Evolutionary conservation across 164 flowering plant species (phyloP), one percentile per base, ranked within the genome.

Genomic region (Liriodendron chinense): DNA sequence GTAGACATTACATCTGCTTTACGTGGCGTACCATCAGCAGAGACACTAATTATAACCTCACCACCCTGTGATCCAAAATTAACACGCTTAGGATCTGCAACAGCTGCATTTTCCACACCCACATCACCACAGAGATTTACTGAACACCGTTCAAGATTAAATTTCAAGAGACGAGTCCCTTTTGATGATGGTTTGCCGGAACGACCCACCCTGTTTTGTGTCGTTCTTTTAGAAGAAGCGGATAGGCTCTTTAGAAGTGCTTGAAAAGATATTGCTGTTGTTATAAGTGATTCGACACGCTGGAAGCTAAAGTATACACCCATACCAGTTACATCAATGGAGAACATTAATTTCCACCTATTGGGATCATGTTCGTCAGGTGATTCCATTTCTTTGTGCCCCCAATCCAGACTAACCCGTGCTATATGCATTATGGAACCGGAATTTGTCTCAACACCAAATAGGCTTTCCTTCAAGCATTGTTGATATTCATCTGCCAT

Each of bases 31-130:
- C 99, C 99, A 91, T 96, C 99, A 78, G 88, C 90, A 56, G 83
- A 90, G 24, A 76, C 81, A 86, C 85, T 84, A 70, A 94, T 84
- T 22, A 86, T 65, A 71, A 89, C 86, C 77, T 74, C 83, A 67
- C 99, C 99, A 81, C 99, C 99, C 71, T 96, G 99, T 75, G 99
- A 92, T 72, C 99, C 99, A 88, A 88, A 92, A 81, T 96, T 94
- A 62, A 91, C 96, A 77, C 92, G 91, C 83, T 96, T 96, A 26
- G 98, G 98, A 62, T 96, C 99, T 69, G 85, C 81, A 83, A 92
- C 84, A 74, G 82, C 84, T 68, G 89, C 79, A 77, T 89, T 91
- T 65, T 96, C 98, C 83, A 96, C 81, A 73, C 91, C 87, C 26
- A 83, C 86, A 10, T 90, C 94, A 79, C 90, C 96, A 80, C 85